Percentiles rank a stretch among this genome's conserved stretches.
These are phyloP conservation scores for Amanita muscaria DNA, from an alignment of 768 basidiomycete genomes.

Conservation along the genomic window DNA sequence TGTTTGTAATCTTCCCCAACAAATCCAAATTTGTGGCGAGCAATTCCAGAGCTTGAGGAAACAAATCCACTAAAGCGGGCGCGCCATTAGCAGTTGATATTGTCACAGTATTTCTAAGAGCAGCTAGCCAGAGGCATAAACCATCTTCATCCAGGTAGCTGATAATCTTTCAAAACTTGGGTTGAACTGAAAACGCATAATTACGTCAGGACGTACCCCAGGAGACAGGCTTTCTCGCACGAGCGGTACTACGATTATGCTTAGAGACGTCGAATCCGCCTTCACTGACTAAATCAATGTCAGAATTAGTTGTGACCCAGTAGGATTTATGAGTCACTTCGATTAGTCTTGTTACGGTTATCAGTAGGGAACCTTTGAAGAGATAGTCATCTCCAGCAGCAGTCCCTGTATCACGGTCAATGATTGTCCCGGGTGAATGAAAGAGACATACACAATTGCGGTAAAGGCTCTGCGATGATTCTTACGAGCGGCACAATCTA, in stretches of 20 bases:
- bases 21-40: constrained; percentile 66
- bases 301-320: neutral
- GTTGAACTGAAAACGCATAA: neutral
- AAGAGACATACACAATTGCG: constrained; percentile 54
- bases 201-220: constrained; percentile 28
- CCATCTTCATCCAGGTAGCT: constrained; percentile 73
- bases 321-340: constrained; percentile 35
- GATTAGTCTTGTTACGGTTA: constrained; percentile 60
- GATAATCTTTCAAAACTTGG: constrained; percentile 35
- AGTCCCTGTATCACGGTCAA: constrained; percentile 40
- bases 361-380: constrained; percentile 63
- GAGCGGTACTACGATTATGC: constrained; percentile 50
- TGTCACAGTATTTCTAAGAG: constrained; percentile 55
- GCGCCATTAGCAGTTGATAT: constrained; percentile 39
- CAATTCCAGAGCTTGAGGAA: constrained; percentile 53
- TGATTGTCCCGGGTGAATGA: neutral
- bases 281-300: constrained; percentile 48
- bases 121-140: constrained; percentile 62
- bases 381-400: constrained; percentile 59
- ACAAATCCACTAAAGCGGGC: constrained; percentile 51
- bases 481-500: constrained; percentile 63
- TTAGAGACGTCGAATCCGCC: constrained; percentile 48
- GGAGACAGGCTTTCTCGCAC: constrained; percentile 57
- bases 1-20: constrained; percentile 53
- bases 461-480: constrained; percentile 56